Evolutionary conservation across 2,329 filamentous ascomycete species (phyloP).

Genomic region (Penicillium sp.): DNA sequence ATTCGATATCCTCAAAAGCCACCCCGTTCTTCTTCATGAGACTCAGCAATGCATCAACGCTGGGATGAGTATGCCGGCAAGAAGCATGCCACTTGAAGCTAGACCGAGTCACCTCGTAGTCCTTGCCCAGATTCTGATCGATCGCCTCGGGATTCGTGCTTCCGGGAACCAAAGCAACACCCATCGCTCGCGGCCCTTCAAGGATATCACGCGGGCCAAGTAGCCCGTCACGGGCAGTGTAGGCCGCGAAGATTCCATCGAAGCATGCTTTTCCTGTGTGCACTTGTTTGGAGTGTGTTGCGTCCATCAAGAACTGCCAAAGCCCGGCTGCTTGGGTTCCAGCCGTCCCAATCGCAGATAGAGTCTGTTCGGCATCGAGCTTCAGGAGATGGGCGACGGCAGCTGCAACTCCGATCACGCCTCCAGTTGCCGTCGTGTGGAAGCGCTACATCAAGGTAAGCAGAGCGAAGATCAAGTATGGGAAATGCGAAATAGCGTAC

Average conservation of each 20-base stretch:
- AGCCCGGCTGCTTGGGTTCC: constrained; percentile 32
- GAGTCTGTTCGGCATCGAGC: constrained; percentile 19
- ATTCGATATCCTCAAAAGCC: constrained; percentile 27
- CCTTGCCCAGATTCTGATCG: constrained; percentile 21
- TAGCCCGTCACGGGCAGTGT: constrained; percentile 25
- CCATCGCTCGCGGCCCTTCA: constrained; percentile 28
- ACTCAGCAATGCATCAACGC: constrained; percentile 27
- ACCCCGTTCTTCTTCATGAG: constrained; percentile 26
- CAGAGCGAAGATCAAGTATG: neutral
- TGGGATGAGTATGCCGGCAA: constrained; percentile 32
- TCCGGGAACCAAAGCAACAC: constrained; percentile 21
- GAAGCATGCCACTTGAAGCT: constrained; percentile 36
- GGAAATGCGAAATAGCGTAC: constrained; percentile 9
- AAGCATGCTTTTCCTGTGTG: constrained; percentile 32
- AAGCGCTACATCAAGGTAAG: constrained; percentile 18
- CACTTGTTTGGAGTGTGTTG: constrained; percentile 31
- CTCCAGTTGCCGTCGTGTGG: constrained; percentile 26
- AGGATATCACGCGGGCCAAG: constrained; percentile 28
- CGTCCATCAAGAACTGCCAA: constrained; percentile 31
- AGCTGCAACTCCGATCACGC: constrained; percentile 28
- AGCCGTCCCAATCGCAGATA: constrained; percentile 29
- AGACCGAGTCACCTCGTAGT: constrained; percentile 26
- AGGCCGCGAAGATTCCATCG: constrained; percentile 31
- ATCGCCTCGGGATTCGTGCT: constrained; percentile 22
- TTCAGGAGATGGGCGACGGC: constrained; percentile 24